Conservation (phyloP, 176 grass and related monocot genomes). For the Bromus sterilis region DNA sequence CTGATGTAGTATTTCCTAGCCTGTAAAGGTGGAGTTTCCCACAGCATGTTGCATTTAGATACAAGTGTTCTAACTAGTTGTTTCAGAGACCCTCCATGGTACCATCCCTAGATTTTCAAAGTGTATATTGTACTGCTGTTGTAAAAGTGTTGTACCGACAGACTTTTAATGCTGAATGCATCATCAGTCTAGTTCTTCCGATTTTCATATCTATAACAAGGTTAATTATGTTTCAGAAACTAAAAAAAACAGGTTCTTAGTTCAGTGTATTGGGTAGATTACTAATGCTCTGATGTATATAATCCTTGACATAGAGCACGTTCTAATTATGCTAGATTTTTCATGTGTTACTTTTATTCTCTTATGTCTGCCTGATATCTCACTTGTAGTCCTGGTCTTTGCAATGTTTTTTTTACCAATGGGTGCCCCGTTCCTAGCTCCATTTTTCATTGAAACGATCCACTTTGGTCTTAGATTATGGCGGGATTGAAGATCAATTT, state of each 20-base stretch:
- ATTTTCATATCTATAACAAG: not conserved
- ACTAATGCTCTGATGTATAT: not conserved
- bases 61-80: too few relatives aligned
- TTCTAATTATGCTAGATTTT: not conserved
- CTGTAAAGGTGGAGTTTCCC: not conserved
- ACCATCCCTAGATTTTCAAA: not conserved
- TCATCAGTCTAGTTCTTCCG: not conserved
- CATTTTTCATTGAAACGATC: too few relatives aligned
- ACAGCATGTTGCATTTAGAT: not conserved
- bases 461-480: too few relatives aligned
- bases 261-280: not conserved
- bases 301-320: too few relatives aligned
- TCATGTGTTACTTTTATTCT: too few relatives aligned
- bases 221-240: not conserved
- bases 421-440: too few relatives aligned
- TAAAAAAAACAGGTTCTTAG: not conserved
- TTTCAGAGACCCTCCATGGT: too few relatives aligned
- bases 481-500: too few relatives aligned
- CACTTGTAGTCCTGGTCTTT: too few relatives aligned
- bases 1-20: not conserved
- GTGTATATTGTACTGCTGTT: not conserved
- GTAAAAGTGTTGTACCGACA: constrained; percentile 15
- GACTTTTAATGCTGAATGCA: not conserved
- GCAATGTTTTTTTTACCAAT: too few relatives aligned
- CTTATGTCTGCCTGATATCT: not conserved